Evolutionary conservation across 805 yeast genomes (phyloP), one percentile per base, ranked within the genome.

Genomic region (Sugiyamaella smithiae): DNA sequence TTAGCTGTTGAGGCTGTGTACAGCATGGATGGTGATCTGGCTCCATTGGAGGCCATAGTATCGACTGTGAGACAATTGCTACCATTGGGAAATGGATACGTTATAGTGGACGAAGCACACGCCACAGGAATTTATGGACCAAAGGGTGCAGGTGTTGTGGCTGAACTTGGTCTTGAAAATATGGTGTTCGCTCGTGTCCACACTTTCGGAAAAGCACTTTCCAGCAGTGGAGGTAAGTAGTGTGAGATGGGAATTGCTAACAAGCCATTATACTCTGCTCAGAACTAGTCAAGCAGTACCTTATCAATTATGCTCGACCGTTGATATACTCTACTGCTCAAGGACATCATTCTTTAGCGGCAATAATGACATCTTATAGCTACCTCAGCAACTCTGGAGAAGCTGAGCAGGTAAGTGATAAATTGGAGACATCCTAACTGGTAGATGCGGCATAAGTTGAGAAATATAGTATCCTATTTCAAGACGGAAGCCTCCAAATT

Each of bases 101-200:
- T 88, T 20, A 86, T 84, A 57, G 84, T 88, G 45, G 96, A 88
- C 64, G 96, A 88, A 65, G 96, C 96, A 7, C 96, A 88, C 66
- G 87, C 96, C 4, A 84, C 88, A 56, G 96, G 96, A 60, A 95
- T 95, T 8, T 73, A 86, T 64, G 96, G 96, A 20, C 85, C 88
- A 35, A 69, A 71, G 36, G 96, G 96, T 36, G 79, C 80, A 63
- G 96, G 96, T 2, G 25, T 57, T 5, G 60, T 57, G 4, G 23
- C 44, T 17, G 32, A 40, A 9, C 25, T 54, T 9, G 48, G 52
- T 1, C 50, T 58, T 20, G 57, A 58, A 31, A 28, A 48, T 9
- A 37, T 45, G 7, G 42, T 56, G 8, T 50, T 54, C 26, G 48
- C 48, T 11, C 48, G 62, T 16, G 41, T 57, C 5, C 59, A 57